These are phyloP conservation scores for Amanita subjunquillea DNA, from an alignment of 768 basidiomycete genomes.

Conservation along the genomic window DNA sequence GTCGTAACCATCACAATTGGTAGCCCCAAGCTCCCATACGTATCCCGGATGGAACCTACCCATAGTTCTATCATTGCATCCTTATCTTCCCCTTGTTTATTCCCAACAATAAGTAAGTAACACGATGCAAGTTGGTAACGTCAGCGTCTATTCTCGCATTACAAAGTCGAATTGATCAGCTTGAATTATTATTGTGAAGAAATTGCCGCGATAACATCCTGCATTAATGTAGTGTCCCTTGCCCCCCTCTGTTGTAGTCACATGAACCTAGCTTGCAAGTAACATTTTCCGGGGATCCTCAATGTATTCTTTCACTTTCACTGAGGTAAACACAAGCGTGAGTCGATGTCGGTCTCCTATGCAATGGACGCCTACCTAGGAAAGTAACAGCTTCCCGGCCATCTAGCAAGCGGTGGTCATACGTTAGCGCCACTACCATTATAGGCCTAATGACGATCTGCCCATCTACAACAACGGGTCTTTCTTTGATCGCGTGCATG, in stretches of 20 bases:
- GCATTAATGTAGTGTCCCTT: neutral
- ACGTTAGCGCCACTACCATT: slow-evolving; percentile 91
- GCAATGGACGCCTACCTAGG: slow-evolving; percentile 58
- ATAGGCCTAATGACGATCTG: slow-evolving; percentile 96
- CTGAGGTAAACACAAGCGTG: slow-evolving; percentile 23
- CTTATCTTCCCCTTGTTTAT: neutral
- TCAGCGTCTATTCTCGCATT: neutral
- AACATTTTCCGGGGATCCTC: slow-evolving; percentile 94
- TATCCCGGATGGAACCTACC: neutral
- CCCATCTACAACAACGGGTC: slow-evolving; percentile 83
- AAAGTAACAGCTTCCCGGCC: slow-evolving; percentile 95
- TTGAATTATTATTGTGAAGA: neutral
- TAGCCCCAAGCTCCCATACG: neutral
- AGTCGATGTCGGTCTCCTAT: neutral
- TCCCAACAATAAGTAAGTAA: neutral
- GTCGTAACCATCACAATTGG: neutral
- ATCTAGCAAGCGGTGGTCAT: slow-evolving; percentile 93
- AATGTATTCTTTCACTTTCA: slow-evolving; percentile 87
- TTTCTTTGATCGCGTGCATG: slow-evolving; percentile 94
- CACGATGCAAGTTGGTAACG: neutral
- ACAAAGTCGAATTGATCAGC: neutral
- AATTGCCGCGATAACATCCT: neutral
- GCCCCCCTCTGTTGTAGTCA: neutral
- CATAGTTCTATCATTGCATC: neutral
- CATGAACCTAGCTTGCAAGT: slow-evolving; percentile 24